Evolutionary conservation across 805 yeast species (phyloP), one percentile per base, ranked within the genome.

Genomic region (Jamesozyma piceae): DNA sequence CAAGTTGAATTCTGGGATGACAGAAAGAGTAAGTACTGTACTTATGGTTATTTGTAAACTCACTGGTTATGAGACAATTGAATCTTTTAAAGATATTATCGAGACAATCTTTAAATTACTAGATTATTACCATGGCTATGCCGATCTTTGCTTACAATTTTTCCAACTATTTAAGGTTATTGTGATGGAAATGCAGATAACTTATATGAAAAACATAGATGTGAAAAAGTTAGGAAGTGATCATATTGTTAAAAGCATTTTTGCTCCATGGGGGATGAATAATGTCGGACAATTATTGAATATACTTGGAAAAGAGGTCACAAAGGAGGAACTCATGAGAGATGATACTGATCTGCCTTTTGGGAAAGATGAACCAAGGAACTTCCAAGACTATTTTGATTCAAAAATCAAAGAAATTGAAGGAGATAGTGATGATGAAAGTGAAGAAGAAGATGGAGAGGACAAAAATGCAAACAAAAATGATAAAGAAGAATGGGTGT

Each of bases 41-140:
- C 64, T 90, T 32, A 70, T 82, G 37, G 80, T 86, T 3, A 63
- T 90, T 37, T 69, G 86, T 24, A 75, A 72, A 49, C 68, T 88
- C 21, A 80, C 89, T 0, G 96, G 96, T 0, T 65, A 73, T 9
- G 67, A 73, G 26, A 66, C 87, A 20, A 65, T 87, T 13, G 69
- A 72, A 27, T 85, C 78, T 45, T 68, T 90, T 41, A 75, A 70
- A 39, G 97, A 90, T 58, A 69, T 90, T 1, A 66, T 90, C 17
- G 74, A 78, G 38, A 77, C 88, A 3, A 72, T 87, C 48, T 87
- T 90, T 58, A 75, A 80, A 17, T 64, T 89, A 29, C 68, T 90
- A 39, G 97, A 90, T 62, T 69, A 78, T 41, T 90, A 82, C 54
- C 95, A 89, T 62, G 94, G 90, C 0, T 90, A 90, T 58, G 66